Conservation (phyloP, 331 rosid species). For the Arachis monticola region DNA sequence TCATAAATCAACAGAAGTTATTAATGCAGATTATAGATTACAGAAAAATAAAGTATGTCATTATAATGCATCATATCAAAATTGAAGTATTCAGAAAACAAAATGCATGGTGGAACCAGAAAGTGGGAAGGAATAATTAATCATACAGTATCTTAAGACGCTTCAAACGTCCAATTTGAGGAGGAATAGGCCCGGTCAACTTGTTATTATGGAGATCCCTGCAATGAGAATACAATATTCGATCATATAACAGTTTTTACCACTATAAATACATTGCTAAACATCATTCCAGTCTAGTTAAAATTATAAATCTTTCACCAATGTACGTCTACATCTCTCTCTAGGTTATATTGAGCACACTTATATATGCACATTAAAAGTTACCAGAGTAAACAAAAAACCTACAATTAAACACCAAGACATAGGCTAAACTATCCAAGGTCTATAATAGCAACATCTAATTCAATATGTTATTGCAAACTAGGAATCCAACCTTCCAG, state of each 20-base stretch:
- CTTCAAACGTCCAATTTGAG: conserved; percentile 91
- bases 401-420: conserved; percentile 15
- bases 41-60: background rate
- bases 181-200: conserved; percentile 96
- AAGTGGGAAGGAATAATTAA: conserved; percentile 28
- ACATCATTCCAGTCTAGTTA: background rate
- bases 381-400: background rate
- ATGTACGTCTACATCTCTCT: conserved; percentile 3
- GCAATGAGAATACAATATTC: conserved; percentile 39
- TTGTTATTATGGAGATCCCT: conserved; percentile 98
- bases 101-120: conserved; percentile 7
- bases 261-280: background rate
- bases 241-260: background rate
- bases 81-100: conserved; percentile 7
- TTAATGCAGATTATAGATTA: background rate
- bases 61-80: conserved; percentile 21
- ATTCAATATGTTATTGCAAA: conserved; percentile 6
- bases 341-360: background rate
- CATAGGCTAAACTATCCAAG: background rate
- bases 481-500: background rate
- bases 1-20: conserved; percentile 20
- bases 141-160: conserved; percentile 87
- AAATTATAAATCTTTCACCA: background rate
- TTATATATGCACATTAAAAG: conserved; percentile 2
- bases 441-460: conserved; percentile 10